Conservation (phyloP, 257 asterid genomes). For the Plantago ovata region DNA sequence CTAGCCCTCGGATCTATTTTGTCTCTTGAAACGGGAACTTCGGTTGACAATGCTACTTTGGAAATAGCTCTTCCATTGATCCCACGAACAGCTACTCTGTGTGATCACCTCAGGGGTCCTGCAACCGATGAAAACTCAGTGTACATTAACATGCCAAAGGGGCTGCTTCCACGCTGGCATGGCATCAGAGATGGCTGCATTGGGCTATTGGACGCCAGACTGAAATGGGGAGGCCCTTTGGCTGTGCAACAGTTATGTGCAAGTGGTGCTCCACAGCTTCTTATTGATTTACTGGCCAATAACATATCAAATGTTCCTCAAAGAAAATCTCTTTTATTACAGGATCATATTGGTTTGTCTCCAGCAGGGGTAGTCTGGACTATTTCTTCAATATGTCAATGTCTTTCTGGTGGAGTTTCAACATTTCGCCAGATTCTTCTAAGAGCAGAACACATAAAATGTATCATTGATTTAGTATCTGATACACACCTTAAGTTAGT, state of each 20-base stretch:
- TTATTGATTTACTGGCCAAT: slow-evolving; percentile 73
- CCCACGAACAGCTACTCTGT: slow-evolving; percentile 89
- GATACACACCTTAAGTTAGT: slow-evolving; percentile 76
- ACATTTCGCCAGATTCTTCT: slow-evolving; percentile 83
- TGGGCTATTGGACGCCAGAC: slow-evolving; percentile 80
- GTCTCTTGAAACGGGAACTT: slow-evolving; percentile 72
- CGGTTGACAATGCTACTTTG: slow-evolving; percentile 55
- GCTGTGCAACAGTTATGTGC: slow-evolving; percentile 97
- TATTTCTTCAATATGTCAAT: slow-evolving; percentile 79
- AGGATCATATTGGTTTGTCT: slow-evolving; percentile 67
- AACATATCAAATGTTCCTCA: slow-evolving; percentile 40
- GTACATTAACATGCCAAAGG: slow-evolving; percentile 33
- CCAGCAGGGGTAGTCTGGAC: slow-evolving; percentile 92
- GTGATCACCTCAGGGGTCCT: slow-evolving; percentile 74
- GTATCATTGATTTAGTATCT: slow-evolving; percentile 62
- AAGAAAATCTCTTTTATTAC: slow-evolving; percentile 29
- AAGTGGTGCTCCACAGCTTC: slow-evolving; percentile 91
- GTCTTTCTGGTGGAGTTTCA: slow-evolving; percentile 88
- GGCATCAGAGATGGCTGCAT: slow-evolving; percentile 89
- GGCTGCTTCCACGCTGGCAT: slow-evolving; percentile 79
- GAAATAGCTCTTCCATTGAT: slow-evolving; percentile 93
- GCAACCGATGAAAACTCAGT: slow-evolving; percentile 43
- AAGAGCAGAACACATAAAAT: slow-evolving; percentile 62
- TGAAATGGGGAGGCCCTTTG: slow-evolving; percentile 95
- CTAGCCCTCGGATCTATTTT: slow-evolving; percentile 90